Evolutionary conservation across 345 rosid genomes (phyloP), one percentile per base, ranked within the genome.

Genomic region (Pugionium dolabratum): DNA sequence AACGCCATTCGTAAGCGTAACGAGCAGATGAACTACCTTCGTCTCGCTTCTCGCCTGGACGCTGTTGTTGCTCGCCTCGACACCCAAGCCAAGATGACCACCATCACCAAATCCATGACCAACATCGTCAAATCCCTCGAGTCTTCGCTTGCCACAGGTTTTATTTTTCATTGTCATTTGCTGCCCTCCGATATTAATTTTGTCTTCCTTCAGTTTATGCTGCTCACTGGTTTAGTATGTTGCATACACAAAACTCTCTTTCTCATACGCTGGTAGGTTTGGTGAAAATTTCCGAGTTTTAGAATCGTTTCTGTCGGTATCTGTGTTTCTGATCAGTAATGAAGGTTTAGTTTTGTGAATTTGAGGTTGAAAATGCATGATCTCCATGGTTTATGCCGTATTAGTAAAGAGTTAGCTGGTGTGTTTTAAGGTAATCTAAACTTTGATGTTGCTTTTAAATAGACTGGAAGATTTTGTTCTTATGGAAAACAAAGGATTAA

Each of bases 21-120:
- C 67, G 99, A 94, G 85, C 99, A 90, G 89, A 86, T 94, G 99
- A 94, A 94, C 74, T 94, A 86, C 70, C 94, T 94, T 11, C 85
- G 96, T 43, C 92, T 94, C 45, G 77, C 99, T 32, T 94, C 96
- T 31, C 82, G 99, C 30, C 88, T 94, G 2, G 99, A 94, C 43
- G 99, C 99, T 54, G 97, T 90, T 46, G 99, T 94, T 33, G 90
- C 97, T 40, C 80, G 99, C 31, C 85, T 90, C 11, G 99, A 90
- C 72, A 88, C 97, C 2, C 99, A 90, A 81, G 95, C 99, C 18
- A 94, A 94, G 81, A 94, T 90, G 96, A 69, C 94, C 75, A 80
- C 90, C 54, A 84, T 94, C 72, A 90, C 85, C 72, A 88, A 93
- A 73, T 90, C 97, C 55, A 93, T 90, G 97, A 86, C 75, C 3